These are phyloP conservation scores for Claviceps pusilla DNA, from an alignment of 2,329 filamentous ascomycete species.

Conservation along the genomic window DNA sequence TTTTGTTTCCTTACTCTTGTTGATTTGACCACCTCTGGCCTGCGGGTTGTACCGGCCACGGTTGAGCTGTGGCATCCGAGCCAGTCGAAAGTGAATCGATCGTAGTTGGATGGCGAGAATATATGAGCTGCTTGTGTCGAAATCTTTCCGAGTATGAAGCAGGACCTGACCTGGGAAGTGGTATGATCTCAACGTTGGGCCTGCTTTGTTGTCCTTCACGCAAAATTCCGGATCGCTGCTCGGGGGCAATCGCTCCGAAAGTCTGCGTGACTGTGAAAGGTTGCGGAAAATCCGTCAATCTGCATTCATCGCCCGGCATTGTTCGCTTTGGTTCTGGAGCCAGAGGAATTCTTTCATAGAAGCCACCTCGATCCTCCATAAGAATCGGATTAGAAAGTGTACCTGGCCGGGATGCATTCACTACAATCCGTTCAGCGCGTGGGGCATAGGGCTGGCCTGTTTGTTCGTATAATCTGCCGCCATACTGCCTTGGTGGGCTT, in stretches of 20 bases:
- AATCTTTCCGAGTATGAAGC: constrained; percentile 1
- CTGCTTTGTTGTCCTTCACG: constrained; percentile 10
- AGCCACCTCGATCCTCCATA: constrained; percentile 26
- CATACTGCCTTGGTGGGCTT: constrained; percentile 3
- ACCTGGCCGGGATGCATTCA: constrained; percentile 18
- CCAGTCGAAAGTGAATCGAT: not conserved
- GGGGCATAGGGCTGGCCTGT: constrained; percentile 8
- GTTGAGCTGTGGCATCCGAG: not conserved
- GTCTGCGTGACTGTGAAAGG: constrained; percentile 6
- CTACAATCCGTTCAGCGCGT: constrained; percentile 15
- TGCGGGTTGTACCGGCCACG: not conserved
- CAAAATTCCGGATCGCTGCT: constrained; percentile 9
- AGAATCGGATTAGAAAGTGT: constrained; percentile 19
- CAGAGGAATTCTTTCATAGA: constrained; percentile 19
- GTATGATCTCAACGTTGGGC: constrained; percentile 9
- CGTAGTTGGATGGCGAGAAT: not conserved
- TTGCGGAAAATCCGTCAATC: not conserved
- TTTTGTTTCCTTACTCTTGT: constrained; percentile 1
- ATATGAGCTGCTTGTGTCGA: not conserved
- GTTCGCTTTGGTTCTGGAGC: not conserved
- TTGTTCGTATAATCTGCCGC: constrained; percentile 7
- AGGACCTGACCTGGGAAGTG: constrained; percentile 6
- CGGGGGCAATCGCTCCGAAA: constrained; percentile 9
- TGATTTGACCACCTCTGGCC: not conserved
- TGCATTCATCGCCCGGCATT: not conserved